A percentile compares a stretch with the other conserved stretches of the same genome.
phyloP scores from a whole-genome alignment of 129 eudicot genomes.

The Cynara cardunculus region DNA sequence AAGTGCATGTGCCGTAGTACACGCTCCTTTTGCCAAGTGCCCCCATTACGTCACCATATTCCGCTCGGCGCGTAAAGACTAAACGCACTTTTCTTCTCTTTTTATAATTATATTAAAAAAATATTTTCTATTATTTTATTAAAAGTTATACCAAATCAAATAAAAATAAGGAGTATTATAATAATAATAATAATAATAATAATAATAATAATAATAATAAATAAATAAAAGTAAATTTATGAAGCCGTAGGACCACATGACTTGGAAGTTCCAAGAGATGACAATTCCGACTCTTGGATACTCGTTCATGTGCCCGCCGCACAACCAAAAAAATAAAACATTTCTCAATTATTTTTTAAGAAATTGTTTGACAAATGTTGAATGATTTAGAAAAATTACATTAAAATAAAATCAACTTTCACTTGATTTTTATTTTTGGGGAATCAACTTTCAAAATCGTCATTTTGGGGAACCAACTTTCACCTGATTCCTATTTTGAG shows the following conservation, averaged over 20 bases:
- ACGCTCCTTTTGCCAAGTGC: constrained; percentile 33
- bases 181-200: not conserved
- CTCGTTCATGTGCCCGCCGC: not conserved
- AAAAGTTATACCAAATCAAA: not conserved
- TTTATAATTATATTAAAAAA: not conserved
- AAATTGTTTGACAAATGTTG: too few relatives aligned
- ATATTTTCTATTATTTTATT: not conserved
- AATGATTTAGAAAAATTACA: too few relatives aligned
- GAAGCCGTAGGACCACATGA: not conserved
- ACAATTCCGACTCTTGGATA: not conserved
- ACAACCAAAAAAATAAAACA: not conserved
- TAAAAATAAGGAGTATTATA: not conserved
- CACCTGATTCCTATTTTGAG: too few relatives aligned
- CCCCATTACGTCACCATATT: not conserved
- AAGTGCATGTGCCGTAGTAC: constrained; percentile 38
- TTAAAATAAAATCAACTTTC: too few relatives aligned
- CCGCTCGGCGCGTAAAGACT: not conserved
- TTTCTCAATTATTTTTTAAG: too few relatives aligned
- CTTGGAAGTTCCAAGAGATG: not conserved
- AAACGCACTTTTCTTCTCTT: not conserved
- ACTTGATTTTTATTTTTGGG: too few relatives aligned
- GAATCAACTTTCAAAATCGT: too few relatives aligned
- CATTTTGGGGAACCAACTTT: too few relatives aligned
- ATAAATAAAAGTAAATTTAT: too few relatives aligned
- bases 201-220: too few relatives aligned